phyloP scores from a whole-genome alignment of 768 basidiomycete species.

The Solioccasus polychromus region DNA sequence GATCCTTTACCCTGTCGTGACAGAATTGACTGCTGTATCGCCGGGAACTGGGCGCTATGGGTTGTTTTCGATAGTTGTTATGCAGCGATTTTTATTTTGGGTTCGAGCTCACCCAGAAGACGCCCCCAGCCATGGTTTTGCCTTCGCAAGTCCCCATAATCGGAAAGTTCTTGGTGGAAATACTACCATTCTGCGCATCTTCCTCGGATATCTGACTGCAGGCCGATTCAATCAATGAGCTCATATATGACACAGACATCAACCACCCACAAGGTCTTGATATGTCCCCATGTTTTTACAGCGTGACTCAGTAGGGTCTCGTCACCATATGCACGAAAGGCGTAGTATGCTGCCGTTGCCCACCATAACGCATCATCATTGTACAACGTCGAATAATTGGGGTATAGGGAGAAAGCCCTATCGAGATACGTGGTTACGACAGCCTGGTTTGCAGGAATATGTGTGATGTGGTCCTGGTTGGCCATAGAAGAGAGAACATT shows the following conservation, averaged over 20 bases:
- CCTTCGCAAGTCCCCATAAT: conserved; percentile 44
- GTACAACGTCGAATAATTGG: conserved; percentile 7
- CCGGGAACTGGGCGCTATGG: conserved; percentile 40
- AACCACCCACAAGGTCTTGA: conserved; percentile 42
- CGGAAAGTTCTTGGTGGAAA: conserved; percentile 41
- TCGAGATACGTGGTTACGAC: conserved; percentile 7
- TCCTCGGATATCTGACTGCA: conserved; percentile 35
- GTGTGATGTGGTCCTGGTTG: conserved; percentile 23
- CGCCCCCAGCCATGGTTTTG: conserved; percentile 51
- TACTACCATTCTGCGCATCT: conserved; percentile 36
- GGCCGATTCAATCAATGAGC: not conserved
- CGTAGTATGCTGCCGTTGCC: conserved; percentile 51
- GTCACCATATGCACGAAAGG: conserved; percentile 47
- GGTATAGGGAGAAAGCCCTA: conserved; percentile 5
- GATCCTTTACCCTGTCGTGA: conserved; percentile 44
- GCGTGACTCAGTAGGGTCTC: conserved; percentile 41
- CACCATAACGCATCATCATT: conserved; percentile 41
- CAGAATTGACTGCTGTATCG: conserved; percentile 45
- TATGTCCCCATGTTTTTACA: conserved; percentile 46
- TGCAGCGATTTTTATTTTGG: too few relatives aligned
- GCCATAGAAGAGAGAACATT: conserved; percentile 52
- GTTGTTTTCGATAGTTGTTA: not conserved
- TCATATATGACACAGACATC: too few relatives aligned
- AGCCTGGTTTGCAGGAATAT: not conserved
- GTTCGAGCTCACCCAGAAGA: conserved; percentile 46